A percentile compares a stretch with the other conserved stretches of the same genome.
phyloP scores from a whole-genome alignment of 1,284 basidiomycete genomes.

The Trametes versicolor region DNA sequence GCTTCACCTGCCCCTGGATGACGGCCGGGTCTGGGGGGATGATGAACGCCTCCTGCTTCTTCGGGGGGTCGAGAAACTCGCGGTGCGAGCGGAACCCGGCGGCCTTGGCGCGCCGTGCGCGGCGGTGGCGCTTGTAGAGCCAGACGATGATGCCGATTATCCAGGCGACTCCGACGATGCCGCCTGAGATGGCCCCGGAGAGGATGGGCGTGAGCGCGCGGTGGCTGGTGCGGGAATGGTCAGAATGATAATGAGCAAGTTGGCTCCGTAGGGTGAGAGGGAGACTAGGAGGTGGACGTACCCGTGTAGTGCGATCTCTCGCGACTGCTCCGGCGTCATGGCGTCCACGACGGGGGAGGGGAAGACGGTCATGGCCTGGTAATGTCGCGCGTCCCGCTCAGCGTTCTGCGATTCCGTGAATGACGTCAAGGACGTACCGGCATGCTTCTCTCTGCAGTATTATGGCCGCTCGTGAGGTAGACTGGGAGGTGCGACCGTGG shows the following conservation, averaged over 20 bases:
- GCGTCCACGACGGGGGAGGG: slow-evolving; percentile 26
- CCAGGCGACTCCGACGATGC: slow-evolving; percentile 62
- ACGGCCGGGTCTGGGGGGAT: slow-evolving; percentile 76
- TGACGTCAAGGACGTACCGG: slow-evolving; percentile 14
- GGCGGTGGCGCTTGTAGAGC: slow-evolving; percentile 47
- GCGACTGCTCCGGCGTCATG: slow-evolving; percentile 35
- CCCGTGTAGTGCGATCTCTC: slow-evolving; percentile 47
- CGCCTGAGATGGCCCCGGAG: slow-evolving; percentile 68
- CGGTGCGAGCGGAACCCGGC: slow-evolving; percentile 43
- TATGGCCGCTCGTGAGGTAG: background rate
- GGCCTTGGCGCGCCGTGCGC: slow-evolving; percentile 42
- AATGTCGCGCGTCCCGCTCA: background rate
- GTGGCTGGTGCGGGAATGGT: slow-evolving; percentile 49
- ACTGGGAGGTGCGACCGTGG: too few relatives aligned
- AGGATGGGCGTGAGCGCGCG: slow-evolving; percentile 70
- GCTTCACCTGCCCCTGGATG: slow-evolving; percentile 55
- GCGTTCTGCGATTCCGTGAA: background rate
- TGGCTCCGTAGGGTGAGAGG: background rate
- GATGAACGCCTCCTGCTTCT: slow-evolving; percentile 53
- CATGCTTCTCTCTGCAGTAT: background rate
- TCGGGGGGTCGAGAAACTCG: slow-evolving; percentile 45
- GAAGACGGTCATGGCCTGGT: slow-evolving; percentile 20
- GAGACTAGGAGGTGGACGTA: slow-evolving; percentile 39
- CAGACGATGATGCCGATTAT: slow-evolving; percentile 47
- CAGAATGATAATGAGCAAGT: too few relatives aligned